Evolutionary conservation across 768 basidiomycete species (phyloP), one percentile per base, ranked within the genome.

Genomic region (Leucocoprinus leucothites): DNA sequence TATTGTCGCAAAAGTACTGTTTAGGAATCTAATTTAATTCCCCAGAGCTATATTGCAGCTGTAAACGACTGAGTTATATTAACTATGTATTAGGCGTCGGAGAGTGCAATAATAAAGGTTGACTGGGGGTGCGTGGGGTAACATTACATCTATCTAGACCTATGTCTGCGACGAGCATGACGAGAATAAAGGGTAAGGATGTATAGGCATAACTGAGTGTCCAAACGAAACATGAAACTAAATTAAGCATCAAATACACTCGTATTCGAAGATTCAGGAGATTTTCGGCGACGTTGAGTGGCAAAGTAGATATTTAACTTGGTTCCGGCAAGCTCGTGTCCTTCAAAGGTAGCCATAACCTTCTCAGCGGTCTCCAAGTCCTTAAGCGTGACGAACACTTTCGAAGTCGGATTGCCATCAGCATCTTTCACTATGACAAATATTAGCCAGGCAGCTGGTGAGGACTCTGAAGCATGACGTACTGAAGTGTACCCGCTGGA

Each of bases 41-140:
- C 14, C 38, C 61, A 84, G 82, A 82, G 82, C 57, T 84, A 84
- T 63, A 67, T 84, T 5, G 82, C 81, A 25, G 82, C 82, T 1
- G 62, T 76, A 21, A 72, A 70, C 26, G 81, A 82, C 58, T 81
- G 60, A 52, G 24, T 47, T 31, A 16, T 16, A 38, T 11, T 11
- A n/a, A 3, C 38, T n/a, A 38, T 3, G 38, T 38, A 38, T 38
- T n/a, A 16, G 36, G 47, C 34, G 41, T n/a, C 25, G 3, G 3
- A 9, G 24, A 26, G 9, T 36, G 25, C 18, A 48, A 11, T 24
- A 22, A 24, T n/a, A 43, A 19, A 5, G 19, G 48, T 34, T 42
- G 41, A 35, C 14, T 43, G 47, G 40, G 44, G 52, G 34, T 56
- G 40, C 13, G 13, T n/a, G 8, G 28, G 11, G n/a, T 22, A 31